Conservation (phyloP, 768 basidiomycete species). For the Hypsizygus marmoreus region DNA sequence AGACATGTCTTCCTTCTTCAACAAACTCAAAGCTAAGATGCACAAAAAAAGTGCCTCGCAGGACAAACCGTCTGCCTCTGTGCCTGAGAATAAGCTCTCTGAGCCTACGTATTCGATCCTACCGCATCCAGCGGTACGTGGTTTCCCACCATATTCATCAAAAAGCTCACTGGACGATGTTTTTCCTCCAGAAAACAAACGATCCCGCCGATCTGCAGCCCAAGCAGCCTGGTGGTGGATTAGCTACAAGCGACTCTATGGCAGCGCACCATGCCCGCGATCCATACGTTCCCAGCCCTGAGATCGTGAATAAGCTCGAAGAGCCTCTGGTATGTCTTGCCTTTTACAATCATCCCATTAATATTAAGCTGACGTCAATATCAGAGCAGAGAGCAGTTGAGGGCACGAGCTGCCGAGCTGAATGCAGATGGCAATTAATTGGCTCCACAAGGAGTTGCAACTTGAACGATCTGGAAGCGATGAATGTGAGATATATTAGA, state of each 20-base stretch:
- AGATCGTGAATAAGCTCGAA: slow-evolving; percentile 46
- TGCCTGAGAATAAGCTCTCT: slow-evolving; percentile 15
- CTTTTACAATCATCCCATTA: neutral
- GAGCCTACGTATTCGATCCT: slow-evolving; percentile 44
- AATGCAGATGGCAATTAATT: no score
- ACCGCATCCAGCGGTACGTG: slow-evolving; percentile 63
- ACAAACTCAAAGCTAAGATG: slow-evolving; percentile 27
- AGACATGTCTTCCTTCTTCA: slow-evolving; percentile 27
- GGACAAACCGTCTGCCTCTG: slow-evolving; percentile 7
- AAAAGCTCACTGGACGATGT: neutral
- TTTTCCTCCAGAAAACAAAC: slow-evolving; percentile 57
- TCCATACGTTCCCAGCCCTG: slow-evolving; percentile 49
- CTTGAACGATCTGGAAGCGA: no score
- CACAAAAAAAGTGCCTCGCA: slow-evolving; percentile 10
- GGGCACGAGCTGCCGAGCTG: slow-evolving; percentile 45
- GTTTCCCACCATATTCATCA: neutral
- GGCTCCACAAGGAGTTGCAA: no score
- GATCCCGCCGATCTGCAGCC: slow-evolving; percentile 55
- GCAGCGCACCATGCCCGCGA: slow-evolving; percentile 51
- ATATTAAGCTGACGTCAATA: neutral
- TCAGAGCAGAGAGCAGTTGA: slow-evolving; percentile 55
- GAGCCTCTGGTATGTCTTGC: slow-evolving; percentile 44
- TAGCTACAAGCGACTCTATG: slow-evolving; percentile 40
- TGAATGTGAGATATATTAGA: no score
- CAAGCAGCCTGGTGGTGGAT: slow-evolving; percentile 34